phyloP scores from a whole-genome alignment of 306 rosid genomes.

The Adenanthera pavonina region DNA sequence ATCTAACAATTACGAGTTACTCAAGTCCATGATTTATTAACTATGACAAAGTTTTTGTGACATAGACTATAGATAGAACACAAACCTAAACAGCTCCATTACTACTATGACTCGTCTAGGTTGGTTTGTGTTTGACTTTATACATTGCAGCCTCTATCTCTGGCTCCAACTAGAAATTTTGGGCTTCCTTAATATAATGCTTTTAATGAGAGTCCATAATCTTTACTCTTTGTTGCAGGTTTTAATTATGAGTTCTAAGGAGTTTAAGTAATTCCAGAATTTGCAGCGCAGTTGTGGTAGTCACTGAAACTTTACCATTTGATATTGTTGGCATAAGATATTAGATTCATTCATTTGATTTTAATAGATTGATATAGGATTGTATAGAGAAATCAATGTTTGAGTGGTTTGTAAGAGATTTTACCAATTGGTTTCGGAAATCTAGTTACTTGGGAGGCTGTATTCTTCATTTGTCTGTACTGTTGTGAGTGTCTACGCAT shows the following conservation, averaged over 20 bases:
- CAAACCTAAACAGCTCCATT: not conserved
- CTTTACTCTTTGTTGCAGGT: conserved; percentile 50
- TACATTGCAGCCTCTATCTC: conserved; percentile 17
- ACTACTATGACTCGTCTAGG: not conserved
- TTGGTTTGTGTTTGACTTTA: not conserved
- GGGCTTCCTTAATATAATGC: conserved; percentile 11
- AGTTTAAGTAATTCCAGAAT: conserved; percentile 24
- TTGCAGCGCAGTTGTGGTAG: conserved; percentile 39
- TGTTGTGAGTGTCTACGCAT: conserved; percentile 40
- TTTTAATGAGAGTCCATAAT: conserved; percentile 20
- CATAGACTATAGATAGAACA: not conserved
- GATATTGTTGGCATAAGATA: conserved; percentile 20
- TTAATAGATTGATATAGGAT: not conserved
- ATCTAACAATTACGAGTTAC: not conserved
- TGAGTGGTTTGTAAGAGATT: conserved; percentile 17
- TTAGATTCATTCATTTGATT: conserved; percentile 38
- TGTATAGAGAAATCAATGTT: conserved; percentile 35
- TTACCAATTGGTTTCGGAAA: conserved; percentile 35
- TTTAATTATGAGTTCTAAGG: conserved; percentile 39
- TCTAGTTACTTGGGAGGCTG: conserved; percentile 17
- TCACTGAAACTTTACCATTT: conserved; percentile 38
- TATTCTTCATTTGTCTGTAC: conserved; percentile 30
- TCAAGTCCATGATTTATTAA: not conserved
- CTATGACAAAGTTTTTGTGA: not conserved
- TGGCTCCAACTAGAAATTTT: not conserved